Evolutionary conservation across 495 filamentous ascomycete species (phyloP).

Genomic region (Annulohypoxylon maeteangense): DNA sequence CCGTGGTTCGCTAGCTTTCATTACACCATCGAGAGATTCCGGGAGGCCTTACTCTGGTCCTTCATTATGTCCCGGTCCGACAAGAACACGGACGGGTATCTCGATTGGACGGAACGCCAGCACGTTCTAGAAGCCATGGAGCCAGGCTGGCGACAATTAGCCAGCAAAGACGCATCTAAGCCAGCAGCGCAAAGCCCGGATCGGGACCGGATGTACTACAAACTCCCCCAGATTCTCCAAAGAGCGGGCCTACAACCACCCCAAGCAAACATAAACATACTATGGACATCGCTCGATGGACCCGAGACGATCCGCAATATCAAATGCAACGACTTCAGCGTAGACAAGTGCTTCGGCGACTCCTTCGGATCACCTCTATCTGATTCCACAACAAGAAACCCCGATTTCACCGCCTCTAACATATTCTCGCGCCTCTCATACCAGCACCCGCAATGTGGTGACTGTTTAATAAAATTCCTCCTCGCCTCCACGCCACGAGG

Average conservation of each 20-base stretch:
- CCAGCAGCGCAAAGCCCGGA: constrained; percentile 43
- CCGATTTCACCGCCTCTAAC: constrained; percentile 50
- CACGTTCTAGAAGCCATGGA: constrained; percentile 48
- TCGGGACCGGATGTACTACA: constrained; percentile 52
- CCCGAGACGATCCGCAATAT: constrained; percentile 52
- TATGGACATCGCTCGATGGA: constrained; percentile 58
- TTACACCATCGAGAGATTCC: constrained; percentile 57
- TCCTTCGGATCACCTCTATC: constrained; percentile 51
- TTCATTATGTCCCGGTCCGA: constrained; percentile 56
- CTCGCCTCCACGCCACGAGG: constrained; percentile 49
- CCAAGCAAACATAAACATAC: constrained; percentile 52
- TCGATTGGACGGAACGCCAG: constrained; percentile 53
- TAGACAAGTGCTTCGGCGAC: constrained; percentile 54
- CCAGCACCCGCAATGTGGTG: constrained; percentile 52
- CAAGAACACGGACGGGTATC: constrained; percentile 50
- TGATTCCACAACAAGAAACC: constrained; percentile 47
- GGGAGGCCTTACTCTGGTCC: constrained; percentile 57
- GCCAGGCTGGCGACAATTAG: constrained; percentile 47
- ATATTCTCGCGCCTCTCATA: constrained; percentile 53
- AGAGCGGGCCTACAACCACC: constrained; percentile 53
- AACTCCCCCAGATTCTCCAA: constrained; percentile 46
- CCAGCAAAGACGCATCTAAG: constrained; percentile 34
- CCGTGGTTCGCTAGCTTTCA: constrained; percentile 57
- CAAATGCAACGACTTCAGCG: constrained; percentile 53
- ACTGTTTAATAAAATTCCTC: constrained; percentile 55